phyloP scores from a whole-genome alignment of 2,329 filamentous ascomycete genomes.

The Ascochyta fabae region DNA sequence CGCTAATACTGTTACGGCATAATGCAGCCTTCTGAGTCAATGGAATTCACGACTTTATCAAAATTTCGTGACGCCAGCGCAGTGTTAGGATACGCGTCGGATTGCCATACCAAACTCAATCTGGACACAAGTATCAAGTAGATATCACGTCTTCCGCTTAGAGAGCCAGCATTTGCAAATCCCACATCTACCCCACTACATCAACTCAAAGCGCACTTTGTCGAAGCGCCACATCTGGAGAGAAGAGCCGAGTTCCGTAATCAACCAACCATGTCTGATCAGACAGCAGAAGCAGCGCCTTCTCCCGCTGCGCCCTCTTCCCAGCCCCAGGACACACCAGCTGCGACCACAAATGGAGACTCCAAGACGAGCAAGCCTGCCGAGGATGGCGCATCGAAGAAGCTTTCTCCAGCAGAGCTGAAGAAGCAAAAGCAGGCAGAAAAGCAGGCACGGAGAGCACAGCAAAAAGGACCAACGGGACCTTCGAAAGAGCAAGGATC shows the following conservation, averaged over 20 bases:
- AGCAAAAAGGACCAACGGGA: constrained; percentile 60
- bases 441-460: constrained; percentile 83
- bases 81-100: background rate
- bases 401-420: constrained; percentile 76
- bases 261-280: constrained; percentile 36
- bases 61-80: constrained; percentile 10
- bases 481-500: constrained; percentile 46
- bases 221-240: constrained; percentile 7
- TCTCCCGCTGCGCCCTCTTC: constrained; percentile 21
- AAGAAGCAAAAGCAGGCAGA: constrained; percentile 92
- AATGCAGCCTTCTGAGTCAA: constrained; percentile 18
- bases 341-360: constrained; percentile 28
- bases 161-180: background rate
- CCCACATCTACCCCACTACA: constrained; percentile 17
- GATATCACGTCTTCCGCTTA: background rate
- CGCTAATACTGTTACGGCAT: constrained; percentile 3
- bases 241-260: constrained; percentile 1
- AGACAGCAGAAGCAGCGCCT: constrained; percentile 24
- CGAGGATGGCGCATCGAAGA: constrained; percentile 48
- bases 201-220: constrained; percentile 5
- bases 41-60: constrained; percentile 14
- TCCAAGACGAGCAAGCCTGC: constrained; percentile 30
- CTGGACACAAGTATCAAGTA: constrained; percentile 2
- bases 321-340: constrained; percentile 15
- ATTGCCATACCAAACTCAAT: constrained; percentile 6